Conservation (phyloP, 352 stramenopile species). For the Phytopythium montanum region DNA sequence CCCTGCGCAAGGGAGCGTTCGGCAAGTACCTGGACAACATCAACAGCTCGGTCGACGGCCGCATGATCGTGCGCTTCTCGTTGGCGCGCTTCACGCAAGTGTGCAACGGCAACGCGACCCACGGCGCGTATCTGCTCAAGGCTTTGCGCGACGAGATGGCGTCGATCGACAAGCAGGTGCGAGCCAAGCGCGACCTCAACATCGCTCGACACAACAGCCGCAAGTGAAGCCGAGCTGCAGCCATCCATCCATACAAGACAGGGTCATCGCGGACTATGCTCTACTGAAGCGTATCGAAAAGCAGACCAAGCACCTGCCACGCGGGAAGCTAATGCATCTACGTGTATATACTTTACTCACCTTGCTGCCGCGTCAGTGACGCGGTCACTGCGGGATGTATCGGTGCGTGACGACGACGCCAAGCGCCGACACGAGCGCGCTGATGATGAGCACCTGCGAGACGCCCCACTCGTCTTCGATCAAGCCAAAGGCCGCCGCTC, state of each 20-base stretch:
- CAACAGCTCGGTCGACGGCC: slow-evolving; percentile 40
- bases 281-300: background rate
- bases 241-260: background rate
- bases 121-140: slow-evolving; percentile 60
- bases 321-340: background rate
- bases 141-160: slow-evolving; percentile 49
- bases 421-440: slow-evolving; percentile 50
- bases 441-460: slow-evolving; percentile 51
- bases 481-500: slow-evolving; percentile 56
- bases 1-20: slow-evolving; percentile 42
- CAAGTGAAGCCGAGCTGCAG: background rate
- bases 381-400: slow-evolving; percentile 54
- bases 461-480: slow-evolving; percentile 61
- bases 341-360: background rate
- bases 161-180: slow-evolving; percentile 44
- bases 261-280: background rate
- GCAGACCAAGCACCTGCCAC: background rate
- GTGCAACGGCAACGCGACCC: slow-evolving; percentile 52
- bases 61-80: slow-evolving; percentile 60
- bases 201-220: slow-evolving; percentile 18
- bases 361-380: slow-evolving; percentile 10
- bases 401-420: slow-evolving; percentile 58
- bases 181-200: slow-evolving; percentile 48
- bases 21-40: slow-evolving; percentile 51
- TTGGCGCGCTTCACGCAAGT: slow-evolving; percentile 60